Base-by-base conservation (phyloP, 139 green algal species). In the Ostreobium quekettii region DNA sequence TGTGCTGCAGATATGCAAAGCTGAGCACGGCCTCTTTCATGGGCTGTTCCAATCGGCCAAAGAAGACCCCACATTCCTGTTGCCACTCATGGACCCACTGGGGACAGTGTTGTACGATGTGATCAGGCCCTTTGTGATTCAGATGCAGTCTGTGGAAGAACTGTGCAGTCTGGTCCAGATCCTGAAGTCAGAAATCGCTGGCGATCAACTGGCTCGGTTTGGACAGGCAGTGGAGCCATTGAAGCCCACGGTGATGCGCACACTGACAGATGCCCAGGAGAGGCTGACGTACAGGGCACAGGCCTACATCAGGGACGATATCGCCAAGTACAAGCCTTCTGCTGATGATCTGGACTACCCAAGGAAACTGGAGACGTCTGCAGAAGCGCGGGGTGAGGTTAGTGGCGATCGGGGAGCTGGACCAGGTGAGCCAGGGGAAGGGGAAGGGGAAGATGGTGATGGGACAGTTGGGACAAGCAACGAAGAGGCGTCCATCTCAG, bases 81-180 rank as follows among this genome's bases (percentile, higher is more conserved):
- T 67, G 1, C 76, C 81, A 11, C 76, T 96, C 42, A 78, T 95
- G 62, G 87, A 96, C 68, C 83, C 91, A 37, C 77, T 96, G 60
- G 93, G 84, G 67, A 91, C 76, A 29, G 71, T 95, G 49, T 79
- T 98, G 49, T 97, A 97, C 70, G 93, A 97, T 56, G 70, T 78
- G 1, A 75, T 97, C 70, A 70, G 89, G 4, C 81, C 77, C 3
- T 56, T 58, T 3, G 83, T 96, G 64, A 85, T 97, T 36, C 70
- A 85, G 57, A 79, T 93, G 39, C 71, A 82, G 47, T 84, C 89
- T 48, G 70, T 97, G 31, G 87, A 95, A 57, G 70, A 79, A 59
- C 84, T 98, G 57, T 94, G 83, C 65, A 84, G 93, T 73, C 81
- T 97, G 29, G 91, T 91, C 1, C 78, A 89, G 76, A 92, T 96